Conservation (phyloP, 2,329 filamentous ascomycete genomes). For the Penicillium italicum region DNA sequence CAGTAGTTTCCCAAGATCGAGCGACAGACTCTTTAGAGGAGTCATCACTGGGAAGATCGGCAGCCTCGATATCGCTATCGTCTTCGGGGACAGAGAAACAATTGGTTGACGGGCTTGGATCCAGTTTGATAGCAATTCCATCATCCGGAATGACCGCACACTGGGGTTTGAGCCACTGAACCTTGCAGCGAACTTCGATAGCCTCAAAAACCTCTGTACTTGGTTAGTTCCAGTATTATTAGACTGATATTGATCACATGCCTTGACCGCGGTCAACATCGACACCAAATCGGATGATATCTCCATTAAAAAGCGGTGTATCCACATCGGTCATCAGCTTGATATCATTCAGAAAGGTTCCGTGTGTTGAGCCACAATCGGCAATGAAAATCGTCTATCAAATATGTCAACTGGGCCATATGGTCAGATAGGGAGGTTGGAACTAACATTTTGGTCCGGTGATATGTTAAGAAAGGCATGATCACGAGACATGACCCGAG, state of each 20-base stretch:
- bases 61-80: conserved; percentile 30
- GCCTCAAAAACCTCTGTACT: conserved; percentile 32
- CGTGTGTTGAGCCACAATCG: conserved; percentile 60
- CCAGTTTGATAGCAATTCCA: not conserved
- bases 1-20: not conserved
- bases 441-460: conserved; percentile 28
- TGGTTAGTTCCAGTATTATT: not conserved
- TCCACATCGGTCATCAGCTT: conserved; percentile 40
- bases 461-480: conserved; percentile 41
- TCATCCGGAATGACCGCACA: conserved; percentile 7
- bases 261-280: conserved; percentile 49
- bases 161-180: conserved; percentile 29
- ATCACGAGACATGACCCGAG: conserved; percentile 47
- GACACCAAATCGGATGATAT: conserved; percentile 46
- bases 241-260: conserved; percentile 18
- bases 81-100: conserved; percentile 43
- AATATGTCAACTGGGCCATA: conserved; percentile 12
- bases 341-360: conserved; percentile 53
- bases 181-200: conserved; percentile 30
- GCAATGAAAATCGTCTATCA: conserved; percentile 47
- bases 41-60: not conserved
- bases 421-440: not conserved
- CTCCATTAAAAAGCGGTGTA: conserved; percentile 38
- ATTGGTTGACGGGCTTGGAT: conserved; percentile 27
- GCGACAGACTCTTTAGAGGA: not conserved